Percentiles rank a stretch among this genome's conserved stretches.
These are phyloP conservation scores for Bimuria novae-zelandiae DNA, from an alignment of 2,329 filamentous ascomycete species.

Conservation along the genomic window DNA sequence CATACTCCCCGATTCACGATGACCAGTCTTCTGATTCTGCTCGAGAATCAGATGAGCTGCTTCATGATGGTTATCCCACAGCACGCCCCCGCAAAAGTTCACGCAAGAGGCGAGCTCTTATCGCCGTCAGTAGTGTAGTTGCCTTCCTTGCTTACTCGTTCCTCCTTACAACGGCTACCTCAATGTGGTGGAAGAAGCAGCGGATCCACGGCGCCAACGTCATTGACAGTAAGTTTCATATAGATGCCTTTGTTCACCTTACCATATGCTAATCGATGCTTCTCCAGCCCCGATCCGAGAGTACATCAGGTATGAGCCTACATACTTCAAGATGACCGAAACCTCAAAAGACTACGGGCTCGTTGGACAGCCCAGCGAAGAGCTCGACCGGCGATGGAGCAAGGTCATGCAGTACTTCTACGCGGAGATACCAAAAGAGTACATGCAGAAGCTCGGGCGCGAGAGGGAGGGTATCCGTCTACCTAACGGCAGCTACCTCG, in stretches of 20 bases:
- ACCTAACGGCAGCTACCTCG: constrained; percentile 2
- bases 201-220: constrained; percentile 1
- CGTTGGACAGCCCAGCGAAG: constrained; percentile 3
- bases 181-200: constrained; percentile 4
- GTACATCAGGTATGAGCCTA: constrained; percentile 4
- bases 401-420: constrained; percentile 5
- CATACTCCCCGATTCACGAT: neutral
- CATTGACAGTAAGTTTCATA: neutral
- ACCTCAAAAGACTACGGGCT: constrained; percentile 2
- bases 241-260: neutral
- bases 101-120: neutral
- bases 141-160: neutral
- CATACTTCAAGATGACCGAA: constrained; percentile 3
- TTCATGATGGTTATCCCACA: constrained; percentile 1
- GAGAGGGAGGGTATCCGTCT: neutral
- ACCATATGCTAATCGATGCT: neutral
- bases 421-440: constrained; percentile 5
- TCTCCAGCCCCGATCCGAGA: neutral
- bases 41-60: constrained; percentile 1
- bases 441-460: constrained; percentile 4
- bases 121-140: neutral
- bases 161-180: neutral
- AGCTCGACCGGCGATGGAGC: constrained; percentile 2
- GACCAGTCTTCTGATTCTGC: constrained; percentile 5
- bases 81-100: neutral